Evolutionary conservation across 176 grass and related monocot species (phyloP), one percentile per base, ranked within the genome.

Genomic region (Phoenix roebelenii): DNA sequence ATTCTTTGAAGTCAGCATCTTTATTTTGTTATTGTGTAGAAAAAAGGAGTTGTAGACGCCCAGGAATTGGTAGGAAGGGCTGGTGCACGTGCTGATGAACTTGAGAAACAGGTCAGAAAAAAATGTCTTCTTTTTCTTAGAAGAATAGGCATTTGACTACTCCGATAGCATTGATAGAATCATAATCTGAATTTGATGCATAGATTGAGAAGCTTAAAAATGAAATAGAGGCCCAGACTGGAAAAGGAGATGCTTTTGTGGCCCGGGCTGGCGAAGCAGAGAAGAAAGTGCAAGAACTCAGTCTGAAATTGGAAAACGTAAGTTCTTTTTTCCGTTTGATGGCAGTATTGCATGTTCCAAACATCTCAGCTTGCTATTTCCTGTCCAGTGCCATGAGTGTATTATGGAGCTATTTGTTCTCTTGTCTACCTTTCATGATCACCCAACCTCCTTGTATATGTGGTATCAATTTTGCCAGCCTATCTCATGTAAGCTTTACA

Each of bases 191-290:
- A 14, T 44, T 44, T 44, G 9, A 14, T 19, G 14, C 25, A 63
- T 65, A 89, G 85, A 61, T 80, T 44, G 54, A 81, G 68, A 74
- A 69, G 72, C 39, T 89, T 29, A 75, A 74, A 0, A 84, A 55
- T 52, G 80, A 89, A 74, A 51, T 89, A 63, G 76, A 81, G 25
- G 67, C 62, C 25, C 76, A 77, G 17, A 57, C 77, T 51, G 59
- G 26, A 63, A 80, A 81, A 73, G 77, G 73, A 52, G 85, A 84
- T 22, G 22, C 60, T 5, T 59, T 80, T 26, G 85, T 84, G 68
- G 59, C 58, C 51, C 65, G 32, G 28, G 73, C 76, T 2, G 51
- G 50, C 39, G 39, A 84, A 71, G 58, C 81, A 0, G 73, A 89
- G 68, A 71, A 70, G 49, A 63, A 7, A 2, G 70, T 59, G 24